These are phyloP conservation scores for Boletellus sp. DNA, from an alignment of 768 basidiomycete genomes.

Conservation along the genomic window DNA sequence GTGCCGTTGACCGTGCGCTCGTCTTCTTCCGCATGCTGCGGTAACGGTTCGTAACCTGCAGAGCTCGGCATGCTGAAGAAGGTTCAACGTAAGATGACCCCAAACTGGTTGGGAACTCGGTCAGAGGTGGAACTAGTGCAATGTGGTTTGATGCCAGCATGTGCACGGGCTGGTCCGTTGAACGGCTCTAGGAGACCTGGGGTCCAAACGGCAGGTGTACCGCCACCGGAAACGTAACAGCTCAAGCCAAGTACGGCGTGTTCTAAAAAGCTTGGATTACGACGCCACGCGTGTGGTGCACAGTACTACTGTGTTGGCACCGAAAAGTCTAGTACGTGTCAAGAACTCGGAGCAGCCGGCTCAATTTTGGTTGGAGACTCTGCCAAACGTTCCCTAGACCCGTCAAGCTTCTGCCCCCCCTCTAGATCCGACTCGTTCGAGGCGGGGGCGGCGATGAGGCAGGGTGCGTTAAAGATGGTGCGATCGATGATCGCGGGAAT, in stretches of 20 bases:
- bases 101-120: background rate
- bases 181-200: slow-evolving; percentile 10
- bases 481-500: slow-evolving; percentile 45
- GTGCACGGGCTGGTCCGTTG: background rate
- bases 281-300: too few relatives aligned
- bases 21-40: slow-evolving; percentile 41
- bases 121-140: slow-evolving; percentile 9
- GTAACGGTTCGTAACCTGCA: slow-evolving; percentile 45
- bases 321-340: background rate
- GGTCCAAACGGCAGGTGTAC: slow-evolving; percentile 7
- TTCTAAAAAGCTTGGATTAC: too few relatives aligned
- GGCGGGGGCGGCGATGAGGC: slow-evolving; percentile 26
- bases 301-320: too few relatives aligned
- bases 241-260: background rate
- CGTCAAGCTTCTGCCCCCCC: background rate
- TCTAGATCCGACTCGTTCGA: slow-evolving; percentile 9
- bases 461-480: slow-evolving; percentile 47
- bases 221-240: slow-evolving; percentile 19
- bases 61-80: slow-evolving; percentile 38
- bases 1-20: slow-evolving; percentile 36
- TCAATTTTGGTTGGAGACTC: background rate
- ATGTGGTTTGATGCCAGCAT: slow-evolving; percentile 19
- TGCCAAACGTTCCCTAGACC: background rate
- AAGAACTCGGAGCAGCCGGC: slow-evolving; percentile 1
- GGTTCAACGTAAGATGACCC: background rate